These are phyloP conservation scores for Copromyces sp. DNA, from an alignment of 495 filamentous ascomycete genomes.

Conservation along the genomic window DNA sequence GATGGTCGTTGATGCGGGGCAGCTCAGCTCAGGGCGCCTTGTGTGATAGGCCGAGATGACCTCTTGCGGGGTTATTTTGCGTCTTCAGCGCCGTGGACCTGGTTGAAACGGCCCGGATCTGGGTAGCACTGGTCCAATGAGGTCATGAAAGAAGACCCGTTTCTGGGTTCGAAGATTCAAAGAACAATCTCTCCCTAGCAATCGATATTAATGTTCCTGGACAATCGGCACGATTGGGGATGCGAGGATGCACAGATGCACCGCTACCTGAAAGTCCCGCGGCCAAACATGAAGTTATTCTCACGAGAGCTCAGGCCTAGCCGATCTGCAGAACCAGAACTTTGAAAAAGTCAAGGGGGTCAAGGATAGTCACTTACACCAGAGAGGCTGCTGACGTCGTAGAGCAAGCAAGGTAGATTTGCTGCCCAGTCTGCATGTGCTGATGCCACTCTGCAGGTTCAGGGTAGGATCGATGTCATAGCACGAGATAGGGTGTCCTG, in stretches of 20 bases:
- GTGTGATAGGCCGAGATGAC: slow-evolving; percentile 7
- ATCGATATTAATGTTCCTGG: background rate
- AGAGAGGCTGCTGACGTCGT: background rate
- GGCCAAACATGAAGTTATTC: background rate
- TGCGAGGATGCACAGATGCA: background rate
- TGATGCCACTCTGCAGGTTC: background rate
- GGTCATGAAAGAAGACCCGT: slow-evolving; percentile 8
- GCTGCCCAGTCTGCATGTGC: background rate
- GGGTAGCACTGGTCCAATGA: slow-evolving; percentile 14
- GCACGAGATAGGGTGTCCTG: background rate
- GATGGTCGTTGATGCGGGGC: slow-evolving; percentile 6
- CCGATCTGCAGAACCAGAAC: background rate
- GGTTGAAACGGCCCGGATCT: slow-evolving; percentile 22
- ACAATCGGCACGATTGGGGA: background rate
- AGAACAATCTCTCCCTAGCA: background rate
- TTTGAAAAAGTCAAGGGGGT: background rate
- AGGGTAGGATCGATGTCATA: background rate
- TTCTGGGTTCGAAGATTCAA: background rate
- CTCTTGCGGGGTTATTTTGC: slow-evolving; percentile 8
- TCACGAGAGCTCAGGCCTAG: background rate
- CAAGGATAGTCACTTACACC: background rate
- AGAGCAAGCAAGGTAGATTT: background rate
- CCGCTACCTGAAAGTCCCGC: background rate
- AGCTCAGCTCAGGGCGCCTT: background rate
- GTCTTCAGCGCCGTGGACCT: slow-evolving; percentile 2